A percentile compares a stretch with the other conserved stretches of the same genome.
Evolutionary conservation across 2,329 filamentous ascomycete genomes (phyloP).

Genomic region (Talaromyces sp.): DNA sequence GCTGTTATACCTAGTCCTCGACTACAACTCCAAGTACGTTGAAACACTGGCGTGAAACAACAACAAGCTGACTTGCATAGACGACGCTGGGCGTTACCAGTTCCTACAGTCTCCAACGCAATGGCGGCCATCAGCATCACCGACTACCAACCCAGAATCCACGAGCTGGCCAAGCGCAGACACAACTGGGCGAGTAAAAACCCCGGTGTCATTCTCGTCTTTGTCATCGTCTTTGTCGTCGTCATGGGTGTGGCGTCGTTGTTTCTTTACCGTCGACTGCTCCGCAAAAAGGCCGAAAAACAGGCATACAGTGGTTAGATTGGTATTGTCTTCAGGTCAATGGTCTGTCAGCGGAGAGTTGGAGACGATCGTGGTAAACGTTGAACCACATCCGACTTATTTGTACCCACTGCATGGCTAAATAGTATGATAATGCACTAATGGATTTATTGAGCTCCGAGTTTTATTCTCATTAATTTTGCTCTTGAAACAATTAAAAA

Average conservation of each 20-base stretch:
- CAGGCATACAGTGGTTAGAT: constrained; percentile 13
- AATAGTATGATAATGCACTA: not conserved
- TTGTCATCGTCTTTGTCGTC: constrained; percentile 57
- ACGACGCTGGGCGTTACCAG: not conserved
- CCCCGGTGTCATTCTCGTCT: constrained; percentile 58
- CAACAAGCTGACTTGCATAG: not conserved
- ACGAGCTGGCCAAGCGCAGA: constrained; percentile 9
- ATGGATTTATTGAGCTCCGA: not conserved
- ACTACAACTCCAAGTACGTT: constrained; percentile 3
- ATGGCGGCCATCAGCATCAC: not conserved
- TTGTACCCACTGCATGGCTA: not conserved
- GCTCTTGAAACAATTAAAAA: not conserved
- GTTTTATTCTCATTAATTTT: not conserved
- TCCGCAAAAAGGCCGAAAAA: constrained; percentile 24
- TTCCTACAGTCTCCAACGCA: not conserved
- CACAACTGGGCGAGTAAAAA: constrained; percentile 54
- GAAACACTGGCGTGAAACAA: not conserved
- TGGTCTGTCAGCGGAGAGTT: not conserved
- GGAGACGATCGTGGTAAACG: not conserved
- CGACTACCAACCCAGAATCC: not conserved
- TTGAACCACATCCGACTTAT: not conserved
- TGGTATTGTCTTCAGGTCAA: not conserved
- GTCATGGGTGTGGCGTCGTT: constrained; percentile 46
- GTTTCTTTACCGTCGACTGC: constrained; percentile 44
- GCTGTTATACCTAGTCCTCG: constrained; percentile 8